Conservation (phyloP, 2,329 filamentous ascomycete species). For the Chaetomium strumarium region DNA sequence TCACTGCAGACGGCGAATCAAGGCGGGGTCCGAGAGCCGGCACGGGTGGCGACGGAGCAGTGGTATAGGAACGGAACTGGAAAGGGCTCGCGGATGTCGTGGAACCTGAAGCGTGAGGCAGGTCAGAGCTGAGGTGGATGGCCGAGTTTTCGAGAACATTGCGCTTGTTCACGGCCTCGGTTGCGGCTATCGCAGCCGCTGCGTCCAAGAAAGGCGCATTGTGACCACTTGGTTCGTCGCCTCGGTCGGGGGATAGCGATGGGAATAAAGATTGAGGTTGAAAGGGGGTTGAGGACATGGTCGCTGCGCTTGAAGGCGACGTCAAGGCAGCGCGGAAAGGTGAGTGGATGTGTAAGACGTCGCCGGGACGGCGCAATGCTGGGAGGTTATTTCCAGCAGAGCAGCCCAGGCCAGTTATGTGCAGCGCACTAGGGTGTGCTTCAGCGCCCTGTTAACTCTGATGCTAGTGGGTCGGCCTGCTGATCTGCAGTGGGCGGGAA, state of each 20-base stretch:
- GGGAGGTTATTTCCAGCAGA: not conserved
- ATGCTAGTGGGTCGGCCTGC: not conserved
- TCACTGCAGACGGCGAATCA: conserved; percentile 11
- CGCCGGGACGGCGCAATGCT: conserved; percentile 6
- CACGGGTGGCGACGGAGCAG: conserved; percentile 28
- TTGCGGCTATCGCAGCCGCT: conserved; percentile 24
- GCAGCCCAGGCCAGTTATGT: not conserved
- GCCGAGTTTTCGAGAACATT: conserved; percentile 21
- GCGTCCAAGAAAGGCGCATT: conserved; percentile 17
- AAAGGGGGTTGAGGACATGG: conserved; percentile 16
- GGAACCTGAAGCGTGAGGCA: conserved; percentile 5
- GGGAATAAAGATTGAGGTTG: not conserved
- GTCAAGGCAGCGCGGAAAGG: not conserved
- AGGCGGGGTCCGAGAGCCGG: conserved; percentile 8
- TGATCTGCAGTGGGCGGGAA: conserved; percentile 8
- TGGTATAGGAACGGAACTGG: conserved; percentile 28
- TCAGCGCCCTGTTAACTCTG: conserved; percentile 2
- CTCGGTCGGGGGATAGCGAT: conserved; percentile 4
- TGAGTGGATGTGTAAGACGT: not conserved
- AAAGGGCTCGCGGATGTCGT: conserved; percentile 17
- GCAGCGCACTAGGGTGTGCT: not conserved
- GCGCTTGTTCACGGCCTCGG: conserved; percentile 22
- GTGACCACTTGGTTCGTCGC: conserved; percentile 11
- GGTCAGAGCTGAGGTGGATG: conserved; percentile 12
- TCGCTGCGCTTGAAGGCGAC: conserved; percentile 13